phyloP scores from a whole-genome alignment of 352 stramenopile species.

The Pythium myriotylum region DNA sequence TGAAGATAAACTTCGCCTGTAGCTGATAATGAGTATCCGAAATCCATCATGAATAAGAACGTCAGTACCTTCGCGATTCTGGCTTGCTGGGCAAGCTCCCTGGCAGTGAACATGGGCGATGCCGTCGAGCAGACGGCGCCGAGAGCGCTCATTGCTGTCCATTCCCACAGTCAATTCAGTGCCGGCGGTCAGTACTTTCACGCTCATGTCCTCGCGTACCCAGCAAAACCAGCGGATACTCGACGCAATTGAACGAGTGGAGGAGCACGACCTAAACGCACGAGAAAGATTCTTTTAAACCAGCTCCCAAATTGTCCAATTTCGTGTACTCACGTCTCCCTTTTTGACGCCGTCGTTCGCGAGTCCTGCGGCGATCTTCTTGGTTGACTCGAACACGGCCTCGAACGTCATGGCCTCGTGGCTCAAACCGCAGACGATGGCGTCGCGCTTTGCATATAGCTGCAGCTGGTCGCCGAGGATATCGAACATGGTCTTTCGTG shows the following conservation, averaged over 20 bases:
- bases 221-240: constrained; percentile 58
- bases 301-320: too few relatives aligned
- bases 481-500: constrained; percentile 47
- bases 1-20: constrained; percentile 63
- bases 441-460: constrained; percentile 39
- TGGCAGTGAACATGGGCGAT: constrained; percentile 53
- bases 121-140: constrained; percentile 57
- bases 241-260: constrained; percentile 73
- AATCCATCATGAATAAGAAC: not conserved
- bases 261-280: constrained; percentile 50
- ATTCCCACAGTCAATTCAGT: too few relatives aligned
- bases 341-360: constrained; percentile 49
- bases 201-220: too few relatives aligned
- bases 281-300: too few relatives aligned
- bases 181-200: too few relatives aligned
- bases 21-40: too few relatives aligned
- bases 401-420: constrained; percentile 52
- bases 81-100: constrained; percentile 54
- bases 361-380: constrained; percentile 46
- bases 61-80: constrained; percentile 40
- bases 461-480: constrained; percentile 40
- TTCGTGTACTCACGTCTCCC: constrained; percentile 43
- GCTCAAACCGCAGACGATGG: constrained; percentile 59
- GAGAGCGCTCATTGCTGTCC: constrained; percentile 46
- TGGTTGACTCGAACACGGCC: constrained; percentile 39